A percentile compares a stretch with the other conserved stretches of the same genome.
Conservation (phyloP, 2,329 filamentous ascomycete species). For the Plectosphaerella sp. region DNA sequence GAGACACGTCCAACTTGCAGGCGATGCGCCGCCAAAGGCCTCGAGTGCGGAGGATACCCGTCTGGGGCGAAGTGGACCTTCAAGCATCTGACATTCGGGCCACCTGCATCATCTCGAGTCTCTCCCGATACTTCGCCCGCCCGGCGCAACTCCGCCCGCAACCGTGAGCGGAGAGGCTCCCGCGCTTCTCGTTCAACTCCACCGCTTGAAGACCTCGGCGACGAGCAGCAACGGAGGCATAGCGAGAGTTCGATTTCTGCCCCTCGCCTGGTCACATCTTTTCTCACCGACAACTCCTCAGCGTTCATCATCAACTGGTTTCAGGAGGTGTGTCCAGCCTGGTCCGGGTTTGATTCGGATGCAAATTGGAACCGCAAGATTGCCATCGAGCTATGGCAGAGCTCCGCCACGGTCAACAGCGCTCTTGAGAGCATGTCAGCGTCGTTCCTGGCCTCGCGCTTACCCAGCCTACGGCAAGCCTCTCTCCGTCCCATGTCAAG, state of each 20-base stretch:
- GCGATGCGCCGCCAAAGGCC: constrained; percentile 21
- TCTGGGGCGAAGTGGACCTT: constrained; percentile 35
- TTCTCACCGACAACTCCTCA: constrained; percentile 20
- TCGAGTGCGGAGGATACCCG: constrained; percentile 22
- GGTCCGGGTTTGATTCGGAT: constrained; percentile 35
- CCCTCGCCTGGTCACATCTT: constrained; percentile 10
- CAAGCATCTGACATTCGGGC: constrained; percentile 26
- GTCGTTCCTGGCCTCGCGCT: constrained; percentile 24
- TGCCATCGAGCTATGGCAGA: constrained; percentile 29
- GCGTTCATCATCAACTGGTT: constrained; percentile 34
- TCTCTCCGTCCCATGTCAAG: constrained; percentile 26
- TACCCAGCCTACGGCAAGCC: constrained; percentile 29
- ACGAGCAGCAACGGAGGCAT: not conserved
- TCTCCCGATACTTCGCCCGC: not conserved
- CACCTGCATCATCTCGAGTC: constrained; percentile 8
- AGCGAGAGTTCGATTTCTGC: constrained; percentile 3
- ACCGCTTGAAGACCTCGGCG: not conserved
- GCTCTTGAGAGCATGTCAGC: constrained; percentile 37
- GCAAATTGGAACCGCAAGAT: constrained; percentile 32
- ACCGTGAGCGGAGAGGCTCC: not conserved
- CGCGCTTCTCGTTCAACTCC: not conserved
- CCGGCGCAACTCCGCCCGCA: not conserved
- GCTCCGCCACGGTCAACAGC: constrained; percentile 30
- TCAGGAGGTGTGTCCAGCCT: constrained; percentile 31
- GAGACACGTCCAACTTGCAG: constrained; percentile 21